phyloP scores from a whole-genome alignment of 768 basidiomycete genomes.

The Amanita molliuscula region DNA sequence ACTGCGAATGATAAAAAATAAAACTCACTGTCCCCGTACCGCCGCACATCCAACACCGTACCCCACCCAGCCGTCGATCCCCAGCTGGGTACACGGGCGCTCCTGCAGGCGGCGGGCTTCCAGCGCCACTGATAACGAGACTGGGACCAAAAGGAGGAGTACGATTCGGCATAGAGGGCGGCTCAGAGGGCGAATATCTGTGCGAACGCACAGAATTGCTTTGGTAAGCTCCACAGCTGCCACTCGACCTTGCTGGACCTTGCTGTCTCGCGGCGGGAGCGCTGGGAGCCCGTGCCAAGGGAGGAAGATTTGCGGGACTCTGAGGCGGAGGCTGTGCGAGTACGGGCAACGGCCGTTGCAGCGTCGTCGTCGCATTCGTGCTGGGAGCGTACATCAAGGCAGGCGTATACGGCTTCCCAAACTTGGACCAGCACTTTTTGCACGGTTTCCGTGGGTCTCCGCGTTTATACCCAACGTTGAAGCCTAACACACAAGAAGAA shows the following conservation, averaged over 20 bases:
- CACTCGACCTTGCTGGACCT: no score
- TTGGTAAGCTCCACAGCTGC: neutral
- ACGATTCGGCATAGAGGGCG: neutral
- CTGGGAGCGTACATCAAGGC: conserved; percentile 14
- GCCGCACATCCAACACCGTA: conserved; percentile 52
- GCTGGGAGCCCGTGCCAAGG: neutral
- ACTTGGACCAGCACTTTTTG: conserved; percentile 65
- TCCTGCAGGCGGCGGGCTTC: conserved; percentile 19
- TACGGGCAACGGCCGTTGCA: conserved; percentile 28
- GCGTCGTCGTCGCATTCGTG: conserved; percentile 13
- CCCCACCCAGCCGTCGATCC: conserved; percentile 62
- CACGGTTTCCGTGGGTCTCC: conserved; percentile 61
- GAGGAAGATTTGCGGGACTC: neutral
- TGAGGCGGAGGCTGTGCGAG: conserved; percentile 13
- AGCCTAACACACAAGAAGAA: conserved; percentile 31
- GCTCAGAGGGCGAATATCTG: neutral
- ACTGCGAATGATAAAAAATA: conserved; percentile 42
- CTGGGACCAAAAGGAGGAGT: neutral
- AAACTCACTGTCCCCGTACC: conserved; percentile 46
- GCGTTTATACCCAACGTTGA: conserved; percentile 66
- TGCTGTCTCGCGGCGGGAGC: neutral
- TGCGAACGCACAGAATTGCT: neutral
- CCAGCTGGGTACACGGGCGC: conserved; percentile 47
- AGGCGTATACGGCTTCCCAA: conserved; percentile 40
- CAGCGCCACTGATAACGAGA: neutral